phyloP scores from a whole-genome alignment of 164 flowering plant genomes.

The Liquidambar formosana region DNA sequence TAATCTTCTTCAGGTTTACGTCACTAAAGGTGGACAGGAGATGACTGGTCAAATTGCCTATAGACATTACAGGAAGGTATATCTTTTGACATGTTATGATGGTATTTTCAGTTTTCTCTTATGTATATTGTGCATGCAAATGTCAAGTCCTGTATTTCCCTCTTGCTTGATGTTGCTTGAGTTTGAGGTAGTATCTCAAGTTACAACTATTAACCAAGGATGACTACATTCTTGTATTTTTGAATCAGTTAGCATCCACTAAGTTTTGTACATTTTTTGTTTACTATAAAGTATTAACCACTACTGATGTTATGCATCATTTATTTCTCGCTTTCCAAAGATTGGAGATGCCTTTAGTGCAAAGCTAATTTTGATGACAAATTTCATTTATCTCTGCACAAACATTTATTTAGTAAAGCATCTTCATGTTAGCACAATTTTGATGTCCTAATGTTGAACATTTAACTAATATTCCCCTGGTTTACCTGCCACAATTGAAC shows the following conservation, averaged over 20 bases:
- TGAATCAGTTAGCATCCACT: not conserved
- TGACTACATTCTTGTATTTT: not conserved
- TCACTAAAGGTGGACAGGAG: constrained; percentile 64
- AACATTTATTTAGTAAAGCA: too few relatives aligned
- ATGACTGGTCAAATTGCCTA: constrained; percentile 72
- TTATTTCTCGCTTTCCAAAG: too few relatives aligned
- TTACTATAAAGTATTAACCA: too few relatives aligned
- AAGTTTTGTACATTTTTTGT: not conserved
- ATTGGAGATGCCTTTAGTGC: too few relatives aligned
- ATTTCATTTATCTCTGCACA: not conserved
- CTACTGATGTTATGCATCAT: too few relatives aligned
- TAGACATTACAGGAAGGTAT: constrained; percentile 69
- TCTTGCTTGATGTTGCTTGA: not conserved
- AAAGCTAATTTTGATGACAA: not conserved
- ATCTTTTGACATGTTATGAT: not conserved
- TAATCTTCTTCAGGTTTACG: constrained; percentile 60
- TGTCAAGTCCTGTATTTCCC: not conserved
- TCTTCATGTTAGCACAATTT: not conserved
- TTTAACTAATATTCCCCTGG: not conserved
- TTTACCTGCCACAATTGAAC: not conserved
- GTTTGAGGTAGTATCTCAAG: not conserved
- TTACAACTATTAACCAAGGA: not conserved
- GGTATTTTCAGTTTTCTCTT: not conserved
- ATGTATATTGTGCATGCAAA: not conserved
- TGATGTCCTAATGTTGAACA: not conserved